These are phyloP conservation scores for Eucalyptus pauciflora DNA, from an alignment of 345 rosid genomes.

Conservation along the genomic window DNA sequence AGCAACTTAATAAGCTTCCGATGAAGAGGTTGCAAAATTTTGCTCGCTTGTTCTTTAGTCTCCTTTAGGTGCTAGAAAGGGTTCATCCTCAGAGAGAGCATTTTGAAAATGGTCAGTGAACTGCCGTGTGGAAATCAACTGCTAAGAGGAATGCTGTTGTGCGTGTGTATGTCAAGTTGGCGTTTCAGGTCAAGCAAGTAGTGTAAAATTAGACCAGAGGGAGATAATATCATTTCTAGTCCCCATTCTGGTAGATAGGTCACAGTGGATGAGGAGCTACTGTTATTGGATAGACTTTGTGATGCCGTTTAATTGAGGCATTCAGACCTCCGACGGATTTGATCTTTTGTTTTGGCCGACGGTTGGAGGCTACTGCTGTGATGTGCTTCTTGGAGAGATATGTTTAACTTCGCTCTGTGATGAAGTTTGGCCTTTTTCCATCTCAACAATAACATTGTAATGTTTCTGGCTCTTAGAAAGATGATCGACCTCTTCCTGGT, in stretches of 20 bases:
- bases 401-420: background rate
- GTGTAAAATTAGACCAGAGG: background rate
- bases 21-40: background rate
- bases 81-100: background rate
- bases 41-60: background rate
- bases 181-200: background rate
- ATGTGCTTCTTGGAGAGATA: background rate
- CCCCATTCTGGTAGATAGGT: background rate
- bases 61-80: background rate
- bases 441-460: background rate
- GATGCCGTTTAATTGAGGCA: background rate
- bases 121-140: background rate
- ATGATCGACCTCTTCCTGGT: background rate
- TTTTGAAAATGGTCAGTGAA: background rate
- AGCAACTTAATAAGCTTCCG: background rate
- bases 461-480: background rate
- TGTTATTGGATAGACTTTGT: background rate
- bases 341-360: background rate
- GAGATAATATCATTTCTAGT: background rate
- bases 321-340: background rate
- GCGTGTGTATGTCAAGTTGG: background rate
- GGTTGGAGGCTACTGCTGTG: background rate
- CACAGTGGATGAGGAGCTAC: background rate
- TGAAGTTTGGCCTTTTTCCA: background rate
- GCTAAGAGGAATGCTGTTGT: background rate